Evolutionary conservation across 441 rosid genomes (phyloP).

Genomic region (Adansonia gregorii): DNA sequence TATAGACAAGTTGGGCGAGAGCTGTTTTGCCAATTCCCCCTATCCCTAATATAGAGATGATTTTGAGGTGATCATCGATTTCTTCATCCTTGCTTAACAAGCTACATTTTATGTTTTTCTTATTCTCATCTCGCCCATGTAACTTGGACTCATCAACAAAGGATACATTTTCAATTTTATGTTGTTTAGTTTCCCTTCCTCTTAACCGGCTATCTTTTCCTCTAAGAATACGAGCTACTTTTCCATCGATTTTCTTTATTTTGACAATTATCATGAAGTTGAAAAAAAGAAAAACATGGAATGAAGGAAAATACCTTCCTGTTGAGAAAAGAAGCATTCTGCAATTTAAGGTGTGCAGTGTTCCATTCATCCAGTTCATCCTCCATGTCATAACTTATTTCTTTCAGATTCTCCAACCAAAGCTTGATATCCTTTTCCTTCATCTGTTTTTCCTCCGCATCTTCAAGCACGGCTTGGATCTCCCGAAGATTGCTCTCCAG

Average conservation of each 20-base stretch:
- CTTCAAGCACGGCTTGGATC: neutral
- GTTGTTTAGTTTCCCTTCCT: neutral
- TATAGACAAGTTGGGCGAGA: neutral
- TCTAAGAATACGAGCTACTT: neutral
- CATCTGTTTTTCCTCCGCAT: slow-evolving; percentile 7
- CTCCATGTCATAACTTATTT: neutral
- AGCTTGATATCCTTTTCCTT: neutral
- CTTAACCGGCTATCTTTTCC: slow-evolving; percentile 1
- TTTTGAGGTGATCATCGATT: neutral
- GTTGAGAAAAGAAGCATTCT: neutral
- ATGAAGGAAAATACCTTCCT: neutral
- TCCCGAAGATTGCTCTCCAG: neutral
- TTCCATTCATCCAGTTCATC: slow-evolving; percentile 14
- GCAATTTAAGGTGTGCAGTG: neutral
- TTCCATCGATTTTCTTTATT: neutral
- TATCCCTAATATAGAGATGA: slow-evolving; percentile 22
- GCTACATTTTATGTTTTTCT: neutral
- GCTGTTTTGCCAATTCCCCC: slow-evolving; percentile 18
- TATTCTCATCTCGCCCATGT: slow-evolving; percentile 12
- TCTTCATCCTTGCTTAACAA: neutral
- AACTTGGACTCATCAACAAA: neutral
- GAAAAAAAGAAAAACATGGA: neutral
- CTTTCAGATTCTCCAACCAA: slow-evolving; percentile 4
- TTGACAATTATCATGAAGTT: neutral
- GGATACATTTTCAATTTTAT: neutral